A percentile compares a stretch with the other conserved stretches of the same genome.
These are phyloP conservation scores for Aspergillus mulundensis DNA, from an alignment of 495 filamentous ascomycete genomes.

Conservation along the genomic window DNA sequence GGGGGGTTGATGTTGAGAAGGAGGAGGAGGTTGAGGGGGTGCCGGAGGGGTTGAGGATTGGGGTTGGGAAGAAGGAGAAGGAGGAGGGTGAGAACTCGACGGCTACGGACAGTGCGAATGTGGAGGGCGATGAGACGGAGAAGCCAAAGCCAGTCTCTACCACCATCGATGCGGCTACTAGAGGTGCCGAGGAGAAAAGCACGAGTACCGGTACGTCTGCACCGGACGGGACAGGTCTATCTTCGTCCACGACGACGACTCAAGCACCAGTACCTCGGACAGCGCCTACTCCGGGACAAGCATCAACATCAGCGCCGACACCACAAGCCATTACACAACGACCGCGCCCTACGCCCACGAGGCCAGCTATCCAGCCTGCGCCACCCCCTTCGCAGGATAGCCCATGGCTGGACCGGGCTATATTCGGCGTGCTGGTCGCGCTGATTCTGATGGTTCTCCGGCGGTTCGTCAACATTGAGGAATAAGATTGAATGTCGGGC, in stretches of 20 bases:
- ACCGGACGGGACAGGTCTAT: neutral
- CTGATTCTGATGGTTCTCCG: constrained; percentile 45
- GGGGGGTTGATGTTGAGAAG: constrained; percentile 41
- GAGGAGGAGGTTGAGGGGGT: constrained; percentile 37
- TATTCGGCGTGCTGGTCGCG: constrained; percentile 46
- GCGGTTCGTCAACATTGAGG: constrained; percentile 29
- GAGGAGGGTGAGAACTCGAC: constrained; percentile 34
- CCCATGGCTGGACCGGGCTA: constrained; percentile 55
- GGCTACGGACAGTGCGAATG: constrained; percentile 9
- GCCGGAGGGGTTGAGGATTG: constrained; percentile 44
- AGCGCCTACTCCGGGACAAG: neutral
- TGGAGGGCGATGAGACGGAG: neutral
- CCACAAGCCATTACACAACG: neutral
- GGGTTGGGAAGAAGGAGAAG: constrained; percentile 37
- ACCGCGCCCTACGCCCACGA: neutral
- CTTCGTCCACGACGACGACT: constrained; percentile 7
- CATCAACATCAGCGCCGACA: constrained; percentile 2
- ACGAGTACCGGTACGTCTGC: neutral
- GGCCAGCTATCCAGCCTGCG: neutral
- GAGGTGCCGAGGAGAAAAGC: neutral
- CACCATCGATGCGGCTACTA: neutral
- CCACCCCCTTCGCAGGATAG: constrained; percentile 26
- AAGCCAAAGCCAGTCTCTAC: neutral
- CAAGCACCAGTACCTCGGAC: neutral
- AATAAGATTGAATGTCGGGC: neutral